Evolutionary conservation across 2,329 filamentous ascomycete species (phyloP).

Genomic region (Aspergillus arachidicola): DNA sequence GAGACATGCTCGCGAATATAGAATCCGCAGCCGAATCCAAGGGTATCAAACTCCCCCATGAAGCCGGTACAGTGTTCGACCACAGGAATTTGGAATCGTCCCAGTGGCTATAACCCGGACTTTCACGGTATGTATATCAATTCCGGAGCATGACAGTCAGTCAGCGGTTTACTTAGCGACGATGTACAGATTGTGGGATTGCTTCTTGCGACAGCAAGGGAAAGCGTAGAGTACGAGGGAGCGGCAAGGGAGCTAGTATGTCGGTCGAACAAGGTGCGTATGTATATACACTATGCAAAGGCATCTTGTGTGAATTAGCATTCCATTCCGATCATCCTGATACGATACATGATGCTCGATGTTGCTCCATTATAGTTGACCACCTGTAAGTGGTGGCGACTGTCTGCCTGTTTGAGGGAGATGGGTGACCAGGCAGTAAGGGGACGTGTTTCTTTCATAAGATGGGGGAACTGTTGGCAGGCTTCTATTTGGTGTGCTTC

Average conservation of each 20-base stretch:
- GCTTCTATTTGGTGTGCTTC: not conserved
- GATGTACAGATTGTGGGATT: not conserved
- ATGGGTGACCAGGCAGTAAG: not conserved
- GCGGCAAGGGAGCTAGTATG: not conserved
- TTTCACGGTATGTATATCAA: not conserved
- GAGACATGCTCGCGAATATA: conserved; percentile 27
- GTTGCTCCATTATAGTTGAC: not conserved
- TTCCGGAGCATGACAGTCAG: not conserved
- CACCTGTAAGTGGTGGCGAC: not conserved
- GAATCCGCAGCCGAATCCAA: conserved; percentile 17
- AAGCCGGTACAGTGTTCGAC: conserved; percentile 26
- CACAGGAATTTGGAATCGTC: conserved; percentile 18
- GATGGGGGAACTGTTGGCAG: no score
- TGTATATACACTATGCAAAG: not conserved
- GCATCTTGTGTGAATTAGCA: not conserved
- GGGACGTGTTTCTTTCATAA: not conserved
- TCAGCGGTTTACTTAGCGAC: not conserved
- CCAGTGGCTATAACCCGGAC: conserved; percentile 10
- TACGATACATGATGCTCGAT: not conserved
- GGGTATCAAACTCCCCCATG: conserved; percentile 23
- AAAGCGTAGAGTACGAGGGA: not conserved
- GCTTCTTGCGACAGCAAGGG: not conserved
- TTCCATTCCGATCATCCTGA: not conserved
- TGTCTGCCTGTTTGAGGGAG: not conserved
- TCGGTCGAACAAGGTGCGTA: not conserved